Evolutionary conservation across 371 early-diverging fungal genomes (phyloP), one percentile per base, ranked within the genome.

Genomic region (Actinomucor elegans): DNA sequence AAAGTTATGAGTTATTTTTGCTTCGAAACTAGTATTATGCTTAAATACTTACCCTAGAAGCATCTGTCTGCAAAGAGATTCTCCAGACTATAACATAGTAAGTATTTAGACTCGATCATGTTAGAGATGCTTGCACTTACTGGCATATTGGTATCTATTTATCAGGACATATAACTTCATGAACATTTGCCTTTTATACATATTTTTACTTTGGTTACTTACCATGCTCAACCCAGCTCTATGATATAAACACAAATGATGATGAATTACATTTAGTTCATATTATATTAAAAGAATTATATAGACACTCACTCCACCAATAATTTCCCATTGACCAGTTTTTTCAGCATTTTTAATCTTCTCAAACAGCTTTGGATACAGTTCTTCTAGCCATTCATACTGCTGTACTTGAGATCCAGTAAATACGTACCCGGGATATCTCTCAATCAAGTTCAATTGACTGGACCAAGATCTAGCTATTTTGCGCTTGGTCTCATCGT

Each of bases 141-240:
- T n/a, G 98, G 97, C 55, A 97, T 72, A 68, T 98, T 98, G 67
- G 93, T 90, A 67, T 98, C 99, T 96, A 93, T 87, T 27, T 26
- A 12, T 27, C 23, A 32, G 29, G 26, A 11, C 14, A 20, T 15
- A 38, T 33, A 8, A 32, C 4, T 3, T 17, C 6, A 6, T 43
- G 10, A 14, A 34, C 17, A 2, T 42, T 41, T 5, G 4, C 14
- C 28, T 15, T n/a, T 29, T 31, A 20, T 17, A 20, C 12, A 45
- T 11, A n/a, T 17, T 29, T 21, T 17, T 7, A 34, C 28, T 15
- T 4, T 49, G 7, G 29, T n/a, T 11, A 52, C 31, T 53, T 68
- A 63, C 77, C 77, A 63, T 73, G 73, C 35, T 77, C 77, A 9
- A 78, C 79, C 79, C 79, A 78, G 36, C 79, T 77, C 77, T 76